phyloP scores from a whole-genome alignment of 2,329 filamentous ascomycete species.

The Xylariaceae sp. region DNA sequence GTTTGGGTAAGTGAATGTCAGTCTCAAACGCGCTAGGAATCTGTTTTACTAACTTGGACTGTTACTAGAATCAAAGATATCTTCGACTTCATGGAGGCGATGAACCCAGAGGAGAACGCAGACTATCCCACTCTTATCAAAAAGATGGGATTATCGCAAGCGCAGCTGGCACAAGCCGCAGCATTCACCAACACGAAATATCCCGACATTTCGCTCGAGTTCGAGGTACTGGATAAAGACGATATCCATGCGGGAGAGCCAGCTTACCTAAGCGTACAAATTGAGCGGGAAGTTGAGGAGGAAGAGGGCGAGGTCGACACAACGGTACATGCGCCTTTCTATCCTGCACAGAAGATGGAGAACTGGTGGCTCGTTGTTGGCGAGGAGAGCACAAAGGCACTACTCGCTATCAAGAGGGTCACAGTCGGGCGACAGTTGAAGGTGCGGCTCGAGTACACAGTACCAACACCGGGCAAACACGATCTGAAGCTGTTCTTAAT shows the following conservation, averaged over 20 bases:
- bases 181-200: slow-evolving; percentile 95
- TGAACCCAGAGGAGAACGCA: slow-evolving; percentile 90
- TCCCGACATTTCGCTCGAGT: slow-evolving; percentile 87
- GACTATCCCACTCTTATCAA: slow-evolving; percentile 74
- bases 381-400: slow-evolving; percentile 79
- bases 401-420: slow-evolving; percentile 91
- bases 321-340: slow-evolving; percentile 91
- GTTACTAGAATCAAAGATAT: slow-evolving; percentile 73
- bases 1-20: slow-evolving; percentile 54
- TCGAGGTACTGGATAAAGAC: slow-evolving; percentile 76
- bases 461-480: slow-evolving; percentile 77
- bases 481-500: slow-evolving; percentile 89
- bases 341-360: slow-evolving; percentile 85
- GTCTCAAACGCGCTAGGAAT: not conserved
- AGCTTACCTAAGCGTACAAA: slow-evolving; percentile 74
- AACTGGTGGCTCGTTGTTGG: slow-evolving; percentile 98
- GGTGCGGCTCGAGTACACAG: slow-evolving; percentile 78
- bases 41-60: slow-evolving; percentile 19
- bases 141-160: slow-evolving; percentile 70
- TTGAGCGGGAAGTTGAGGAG: slow-evolving; percentile 76
- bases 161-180: slow-evolving; percentile 81
- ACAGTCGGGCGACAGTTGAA: slow-evolving; percentile 76
- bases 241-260: slow-evolving; percentile 74
- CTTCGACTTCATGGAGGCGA: slow-evolving; percentile 97
- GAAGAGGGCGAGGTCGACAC: slow-evolving; percentile 66